Percentiles rank a stretch among this genome's conserved stretches.
Conservation (phyloP, 2,329 filamentous ascomycete genomes). For the Phaeosphaeriaceae sp. region DNA sequence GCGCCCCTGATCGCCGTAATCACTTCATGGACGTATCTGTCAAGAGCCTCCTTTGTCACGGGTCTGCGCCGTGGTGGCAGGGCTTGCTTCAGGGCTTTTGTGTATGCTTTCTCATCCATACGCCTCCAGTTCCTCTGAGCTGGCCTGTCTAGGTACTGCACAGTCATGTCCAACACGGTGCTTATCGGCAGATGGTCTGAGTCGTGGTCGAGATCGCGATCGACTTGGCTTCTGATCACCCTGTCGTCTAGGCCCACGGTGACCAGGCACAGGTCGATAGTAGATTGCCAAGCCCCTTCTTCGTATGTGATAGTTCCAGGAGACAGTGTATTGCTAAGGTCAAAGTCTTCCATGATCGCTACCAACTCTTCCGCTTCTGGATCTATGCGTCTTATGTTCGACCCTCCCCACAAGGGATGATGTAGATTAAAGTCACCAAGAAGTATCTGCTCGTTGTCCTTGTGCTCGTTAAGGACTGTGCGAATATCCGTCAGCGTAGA, state of each 20-base stretch:
- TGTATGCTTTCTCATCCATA: slow-evolving; percentile 9
- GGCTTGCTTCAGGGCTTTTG: slow-evolving; percentile 10
- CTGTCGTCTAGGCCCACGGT: slow-evolving; percentile 15
- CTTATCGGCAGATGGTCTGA: slow-evolving; percentile 29
- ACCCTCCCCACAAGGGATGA: slow-evolving; percentile 16
- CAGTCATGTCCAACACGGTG: slow-evolving; percentile 17
- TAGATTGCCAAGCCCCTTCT: slow-evolving; percentile 8
- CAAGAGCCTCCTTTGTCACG: slow-evolving; percentile 10
- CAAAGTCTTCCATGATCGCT: slow-evolving; percentile 15
- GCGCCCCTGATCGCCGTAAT: slow-evolving; percentile 10
- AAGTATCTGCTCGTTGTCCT: slow-evolving; percentile 7
- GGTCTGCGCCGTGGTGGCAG: slow-evolving; percentile 16
- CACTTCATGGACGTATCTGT: slow-evolving; percentile 13
- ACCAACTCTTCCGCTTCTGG: slow-evolving; percentile 13
- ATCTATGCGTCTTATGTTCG: slow-evolving; percentile 9
- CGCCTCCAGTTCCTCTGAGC: slow-evolving; percentile 9
- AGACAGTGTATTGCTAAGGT: slow-evolving; percentile 9
- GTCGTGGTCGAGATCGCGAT: slow-evolving; percentile 20
- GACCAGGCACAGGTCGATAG: slow-evolving; percentile 17
- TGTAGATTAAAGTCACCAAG: slow-evolving; percentile 19
- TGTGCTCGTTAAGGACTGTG: slow-evolving; percentile 7
- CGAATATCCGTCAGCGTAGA: slow-evolving; percentile 4
- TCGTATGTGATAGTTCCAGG: slow-evolving; percentile 13
- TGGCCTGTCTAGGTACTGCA: slow-evolving; percentile 1
- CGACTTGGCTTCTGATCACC: slow-evolving; percentile 14